Evolutionary conservation across 2,329 filamentous ascomycete species (phyloP), one percentile per base, ranked within the genome.

Genomic region (Paecilomyces dactylethromorphus): DNA sequence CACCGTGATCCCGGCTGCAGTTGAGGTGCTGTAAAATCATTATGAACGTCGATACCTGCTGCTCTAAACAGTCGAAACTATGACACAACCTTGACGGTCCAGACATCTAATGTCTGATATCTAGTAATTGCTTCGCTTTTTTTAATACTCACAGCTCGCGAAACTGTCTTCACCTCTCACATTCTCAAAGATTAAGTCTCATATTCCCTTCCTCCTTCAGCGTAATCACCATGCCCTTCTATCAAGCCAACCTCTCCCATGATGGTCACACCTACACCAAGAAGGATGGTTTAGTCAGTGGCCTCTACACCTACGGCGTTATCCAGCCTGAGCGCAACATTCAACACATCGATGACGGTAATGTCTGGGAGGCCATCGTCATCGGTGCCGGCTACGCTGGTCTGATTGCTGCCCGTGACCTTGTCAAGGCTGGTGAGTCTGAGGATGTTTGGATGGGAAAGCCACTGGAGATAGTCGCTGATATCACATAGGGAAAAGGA

Each of bases 311-410:
- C 54, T 32, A 55, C 7, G 63, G 58, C 31, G 62, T 62, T 3
- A 59, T 64, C 12, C 35, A 60, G 31, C 63, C 63, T 3, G 39
- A 57, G 12, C 51, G 33, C 13, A 56, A 54, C 31, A n/a, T 63
- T 11, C 31, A 22, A 15, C 21, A 32, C 12, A 57, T 15, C 11
- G 50, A 53, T 39, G 39, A n/a, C 33, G 32, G 49, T 39, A 57
- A 50, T 31, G 57, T 58, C 54, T 63, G 63, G 56, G 65, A 68
- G 35, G 68, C 60, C 2, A 63, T 71, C 21, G 63, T 74, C 15
- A 66, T 74, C 53, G 71, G 71, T 1, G 68, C 64, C 6, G 71
- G 71, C 6, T 74, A 71, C 54, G 60, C 67, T 18, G 71, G 69
- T 3, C 60, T 75, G 11, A 67, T 63, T 3, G 71, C 72, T 2